Base-by-base conservation (phyloP, 1,284 basidiomycete genomes). In the Tilletia caries region DNA sequence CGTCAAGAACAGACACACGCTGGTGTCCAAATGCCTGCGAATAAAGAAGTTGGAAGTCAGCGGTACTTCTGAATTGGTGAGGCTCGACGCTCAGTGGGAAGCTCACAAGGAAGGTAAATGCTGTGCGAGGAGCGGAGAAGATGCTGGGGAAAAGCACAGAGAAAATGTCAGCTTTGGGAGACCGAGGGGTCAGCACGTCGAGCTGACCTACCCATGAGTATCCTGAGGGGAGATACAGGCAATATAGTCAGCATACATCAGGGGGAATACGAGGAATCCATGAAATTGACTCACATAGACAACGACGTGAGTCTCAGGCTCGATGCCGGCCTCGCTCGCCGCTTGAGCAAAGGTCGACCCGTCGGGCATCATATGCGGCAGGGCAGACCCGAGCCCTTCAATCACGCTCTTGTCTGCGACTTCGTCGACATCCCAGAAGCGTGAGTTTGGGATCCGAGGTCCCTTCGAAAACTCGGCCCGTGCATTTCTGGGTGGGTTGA, bases 331-430 rank as follows among this genome's bases (percentile, higher is more conserved):
- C 66, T 85, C 86, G 76, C 89, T 92, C 91, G 91, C 93, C 10
- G 92, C 90, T 68, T 88, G 85, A 20, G 90, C 89, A 83, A 98
- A 98, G n/a, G 86, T 84, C 50, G 87, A 86, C 34, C 85, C 86
- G 23, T 86, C 84, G 3, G 95, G 95, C 88, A 98, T 90, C 94
- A 98, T 98, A 85, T 98, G 95, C 77, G 91, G 91, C 23, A 98
- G 86, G 23, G 60, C 64, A 50, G 33, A 8, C 34, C 76, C 64
- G 48, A 77, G 71, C 32, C 76, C 66, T 15, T 75, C 74, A 29
- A 72, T 70, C 27, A 74, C 77, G 27, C 79, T 71, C 71, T 71
- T 67, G n/a, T 77, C 73, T 13, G 86, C 85, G 18, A 87, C 81
- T 65, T 89, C 86, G 83, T 95, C 95, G 44, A 97, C 86, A 83